Base-by-base conservation (phyloP, 2,329 filamentous ascomycete species). In the Penicillium sp. region DNA sequence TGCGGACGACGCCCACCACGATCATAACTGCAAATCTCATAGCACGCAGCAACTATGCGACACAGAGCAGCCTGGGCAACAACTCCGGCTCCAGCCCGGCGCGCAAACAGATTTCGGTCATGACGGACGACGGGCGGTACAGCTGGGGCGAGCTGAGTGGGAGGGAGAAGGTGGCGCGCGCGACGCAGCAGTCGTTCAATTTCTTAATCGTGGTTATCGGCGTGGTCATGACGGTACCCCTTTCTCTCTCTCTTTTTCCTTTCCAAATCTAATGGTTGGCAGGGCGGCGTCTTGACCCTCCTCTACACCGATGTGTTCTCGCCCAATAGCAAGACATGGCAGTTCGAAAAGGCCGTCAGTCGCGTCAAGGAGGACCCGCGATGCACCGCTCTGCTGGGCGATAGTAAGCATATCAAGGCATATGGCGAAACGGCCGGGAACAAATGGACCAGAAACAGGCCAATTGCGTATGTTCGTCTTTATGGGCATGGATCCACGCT, bases 101-200 rank as follows among this genome's bases (percentile, higher is more conserved):
- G 61, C 82, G 90, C 54, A 86, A 83, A 66, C 81, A 85, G 40
- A 85, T 97, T 24, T 96, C 91, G 0, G 83, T 93, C 0, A 86
- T 92, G 66, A 94, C 91, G 65, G 93, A 97, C 65, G 88, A 91
- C 66, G 93, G 93, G 7, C 81, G 82, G 61, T 85, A 96, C 1
- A 84, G 85, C 3, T 97, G 93, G 93, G 81, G 78, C 3, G 81
- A 94, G 55, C 81, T 97, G 2, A 91, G 87, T 0, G 77, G 76
- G 0, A 77, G 77, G 48, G 93, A 97, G 71, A 97, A 96, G 72
- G 85, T 86, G 2, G 88, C 88, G 23, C 83, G 93, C 40, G 89
- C 91, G 8, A 93, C 90, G 0, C 92, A 97, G 73, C 93, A 97
- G 73, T 89, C 87, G 16, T 88, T 96, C 77, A 97, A 97, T 73